phyloP scores from a whole-genome alignment of 768 basidiomycete species.

The Russula emetica region DNA sequence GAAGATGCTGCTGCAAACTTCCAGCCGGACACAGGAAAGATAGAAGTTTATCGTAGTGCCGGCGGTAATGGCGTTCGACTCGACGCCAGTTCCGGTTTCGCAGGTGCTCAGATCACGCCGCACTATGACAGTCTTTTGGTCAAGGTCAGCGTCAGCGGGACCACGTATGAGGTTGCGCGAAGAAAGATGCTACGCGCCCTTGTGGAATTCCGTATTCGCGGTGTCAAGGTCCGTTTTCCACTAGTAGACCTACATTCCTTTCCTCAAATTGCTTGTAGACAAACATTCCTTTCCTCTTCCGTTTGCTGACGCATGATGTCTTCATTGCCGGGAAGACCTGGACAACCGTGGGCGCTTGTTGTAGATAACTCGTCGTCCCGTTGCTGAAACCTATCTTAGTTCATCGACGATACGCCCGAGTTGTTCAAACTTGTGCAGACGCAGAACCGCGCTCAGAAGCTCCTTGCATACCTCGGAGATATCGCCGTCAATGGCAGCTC shows the following conservation, averaged over 20 bases:
- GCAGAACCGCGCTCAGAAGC: conserved; percentile 97
- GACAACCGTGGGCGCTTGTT: conserved; percentile 67
- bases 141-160: conserved; percentile 92
- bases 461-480: conserved; percentile 95
- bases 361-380: background rate
- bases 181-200: conserved; percentile 98
- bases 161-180: conserved; percentile 97
- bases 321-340: conserved; percentile 97
- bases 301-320: conserved; percentile 91
- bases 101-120: conserved; percentile 98
- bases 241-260: background rate
- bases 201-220: conserved; percentile 99
- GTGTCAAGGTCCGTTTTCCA: conserved; percentile 71
- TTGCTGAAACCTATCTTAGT: conserved; percentile 43
- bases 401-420: conserved; percentile 99
- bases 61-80: conserved; percentile 98
- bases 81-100: conserved; percentile 95
- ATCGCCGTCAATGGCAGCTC: conserved; percentile 96
- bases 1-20: conserved; percentile 90
- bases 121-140: conserved; percentile 98
- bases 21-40: conserved; percentile 99
- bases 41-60: conserved; percentile 97
- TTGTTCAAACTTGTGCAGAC: conserved; percentile 97
- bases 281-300: conserved; percentile 99
- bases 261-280: conserved; percentile 51